phyloP scores from a whole-genome alignment of 805 yeast genomes.

The Candida quercuum region DNA sequence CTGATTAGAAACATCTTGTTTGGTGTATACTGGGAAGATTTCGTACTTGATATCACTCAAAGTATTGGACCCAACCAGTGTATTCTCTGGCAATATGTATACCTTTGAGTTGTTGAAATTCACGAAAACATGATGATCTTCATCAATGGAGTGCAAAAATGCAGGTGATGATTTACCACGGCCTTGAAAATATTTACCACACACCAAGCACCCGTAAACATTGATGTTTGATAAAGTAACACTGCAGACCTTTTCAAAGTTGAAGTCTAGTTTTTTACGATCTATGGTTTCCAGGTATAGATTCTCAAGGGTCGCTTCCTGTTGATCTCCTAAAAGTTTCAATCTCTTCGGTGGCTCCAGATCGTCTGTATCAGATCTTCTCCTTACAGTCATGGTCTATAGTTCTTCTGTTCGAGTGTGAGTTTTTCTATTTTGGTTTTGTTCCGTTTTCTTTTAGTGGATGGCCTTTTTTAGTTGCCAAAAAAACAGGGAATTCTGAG shows the following conservation, averaged over 20 bases:
- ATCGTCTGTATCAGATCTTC: too few relatives aligned
- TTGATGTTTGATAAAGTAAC: slow-evolving; percentile 55
- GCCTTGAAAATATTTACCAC: slow-evolving; percentile 74
- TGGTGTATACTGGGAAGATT: slow-evolving; percentile 46
- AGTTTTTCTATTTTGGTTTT: too few relatives aligned
- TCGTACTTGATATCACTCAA: slow-evolving; percentile 48
- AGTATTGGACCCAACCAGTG: slow-evolving; percentile 33
- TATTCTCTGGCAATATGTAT: slow-evolving; percentile 61
- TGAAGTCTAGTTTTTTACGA: slow-evolving; percentile 49
- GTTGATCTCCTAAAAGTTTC: neutral
- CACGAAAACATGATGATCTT: slow-evolving; percentile 58
- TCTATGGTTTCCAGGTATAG: slow-evolving; percentile 26
- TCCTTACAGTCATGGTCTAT: neutral
- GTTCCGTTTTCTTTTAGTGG: too few relatives aligned
- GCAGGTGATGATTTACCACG: slow-evolving; percentile 61
- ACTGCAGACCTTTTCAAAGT: slow-evolving; percentile 61
- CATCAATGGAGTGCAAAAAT: slow-evolving; percentile 58
- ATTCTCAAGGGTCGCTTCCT: slow-evolving; percentile 3
- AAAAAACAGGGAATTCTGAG: too few relatives aligned
- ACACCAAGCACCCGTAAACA: slow-evolving; percentile 65
- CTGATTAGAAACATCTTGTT: slow-evolving; percentile 28
- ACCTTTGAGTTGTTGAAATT: slow-evolving; percentile 44
- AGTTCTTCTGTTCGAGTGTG: too few relatives aligned
- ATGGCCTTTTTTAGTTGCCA: too few relatives aligned
- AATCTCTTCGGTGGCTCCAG: too few relatives aligned